Evolutionary conservation across 1,284 basidiomycete genomes (phyloP), one percentile per base, ranked within the genome.

Genomic region (Bjerkandera adusta): DNA sequence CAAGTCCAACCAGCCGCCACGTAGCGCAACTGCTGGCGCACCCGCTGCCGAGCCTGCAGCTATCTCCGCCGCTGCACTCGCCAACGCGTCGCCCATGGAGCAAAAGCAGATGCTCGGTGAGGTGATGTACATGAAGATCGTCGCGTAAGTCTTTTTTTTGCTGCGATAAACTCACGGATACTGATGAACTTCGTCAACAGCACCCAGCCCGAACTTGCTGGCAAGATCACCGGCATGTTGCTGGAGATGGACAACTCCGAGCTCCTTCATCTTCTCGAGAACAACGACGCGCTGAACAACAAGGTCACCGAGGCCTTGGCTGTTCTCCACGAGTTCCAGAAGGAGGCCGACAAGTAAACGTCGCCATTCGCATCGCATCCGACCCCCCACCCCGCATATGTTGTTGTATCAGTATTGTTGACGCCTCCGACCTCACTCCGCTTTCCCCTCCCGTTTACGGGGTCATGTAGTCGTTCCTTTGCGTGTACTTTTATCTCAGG

Each of bases 81-180:
- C 86, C 46, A 81, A 72, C 59, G 86, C 85, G 16, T 76, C 81
- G 39, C 86, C 91, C 39, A 81, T 85, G 74, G 92, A 96, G 69
- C 93, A 96, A 79, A 97, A 97, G 79, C 94, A 97, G 70, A 91
- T 94, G 86, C 77, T 97, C 47, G 93, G 93, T 60, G 93, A 97
- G 71, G 81, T 89, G 45, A 84, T 96, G 58, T 96, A 95, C 72
- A 85, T 95, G 76, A 85, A 83, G 65, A 94, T 96, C 57, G 81
- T 77, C 50, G 63, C 73, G 86, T 90, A 72, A 65, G 89, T 82
- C 29, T 48, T 48, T 41, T 26, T 26, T 39, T 20, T 29, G 36
- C 7, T 43, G 46, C 25, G 22, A 38, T 29, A 41, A 40, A 16
- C 32, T 50, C 20, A 46, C n/a, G 18, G 45, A 45, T 47, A 55